phyloP scores from a whole-genome alignment of 208 protist species.

The Endotrypanum monterogeii region DNA sequence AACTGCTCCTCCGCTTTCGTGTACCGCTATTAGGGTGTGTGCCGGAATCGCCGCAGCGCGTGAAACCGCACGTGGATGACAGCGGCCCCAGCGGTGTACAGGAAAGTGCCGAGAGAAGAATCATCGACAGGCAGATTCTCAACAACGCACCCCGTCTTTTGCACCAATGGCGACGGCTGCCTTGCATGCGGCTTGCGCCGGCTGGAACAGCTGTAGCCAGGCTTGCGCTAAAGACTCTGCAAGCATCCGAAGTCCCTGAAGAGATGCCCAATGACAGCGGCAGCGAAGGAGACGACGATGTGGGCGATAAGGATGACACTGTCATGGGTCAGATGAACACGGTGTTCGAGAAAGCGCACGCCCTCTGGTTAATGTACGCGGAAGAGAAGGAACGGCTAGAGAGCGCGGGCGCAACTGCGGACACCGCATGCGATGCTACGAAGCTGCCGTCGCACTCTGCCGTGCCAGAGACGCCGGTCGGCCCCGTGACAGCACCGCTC shows the following conservation, averaged over 20 bases:
- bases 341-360: constrained; percentile 8
- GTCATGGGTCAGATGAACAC: background rate
- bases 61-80: background rate
- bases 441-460: background rate
- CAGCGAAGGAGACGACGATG: background rate
- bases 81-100: background rate
- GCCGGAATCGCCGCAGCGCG: background rate
- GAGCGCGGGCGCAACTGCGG: background rate
- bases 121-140: constrained; percentile 29
- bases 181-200: constrained; percentile 19
- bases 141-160: constrained; percentile 4
- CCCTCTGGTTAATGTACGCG: background rate
- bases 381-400: background rate
- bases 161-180: constrained; percentile 25
- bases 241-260: background rate
- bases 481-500: background rate
- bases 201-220: background rate
- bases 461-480: background rate
- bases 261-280: background rate
- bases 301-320: background rate
- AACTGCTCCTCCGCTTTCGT: constrained; percentile 18
- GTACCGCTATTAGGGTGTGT: constrained; percentile 20
- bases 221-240: background rate
- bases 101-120: background rate
- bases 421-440: background rate